These are phyloP conservation scores for Rhizophora mangle DNA, from an alignment of 345 rosid species.

Conservation along the genomic window DNA sequence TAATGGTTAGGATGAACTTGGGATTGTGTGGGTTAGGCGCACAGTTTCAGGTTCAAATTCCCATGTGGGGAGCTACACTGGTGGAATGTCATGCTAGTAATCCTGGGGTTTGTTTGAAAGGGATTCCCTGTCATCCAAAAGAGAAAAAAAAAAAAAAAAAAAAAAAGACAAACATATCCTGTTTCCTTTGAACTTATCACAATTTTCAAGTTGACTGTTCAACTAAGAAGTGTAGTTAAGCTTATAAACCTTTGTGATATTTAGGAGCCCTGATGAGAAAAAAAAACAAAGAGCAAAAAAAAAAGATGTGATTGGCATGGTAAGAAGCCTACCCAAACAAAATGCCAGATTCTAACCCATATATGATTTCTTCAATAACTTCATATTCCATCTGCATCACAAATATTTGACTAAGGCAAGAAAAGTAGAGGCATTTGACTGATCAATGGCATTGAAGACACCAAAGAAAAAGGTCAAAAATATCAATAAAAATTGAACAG, in stretches of 20 bases:
- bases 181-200: no score
- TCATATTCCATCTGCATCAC: slow-evolving; percentile 74
- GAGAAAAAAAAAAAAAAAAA: no score
- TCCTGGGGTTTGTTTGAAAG: no score
- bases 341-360: slow-evolving; percentile 93
- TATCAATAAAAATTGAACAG: background rate
- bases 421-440: background rate
- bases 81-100: no score
- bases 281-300: background rate
- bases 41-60: no score
- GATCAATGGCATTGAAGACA: background rate
- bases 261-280: background rate
- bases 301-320: background rate
- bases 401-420: slow-evolving; percentile 6
- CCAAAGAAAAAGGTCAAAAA: background rate
- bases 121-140: no score
- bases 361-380: slow-evolving; percentile 96
- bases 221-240: background rate
- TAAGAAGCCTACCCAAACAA: slow-evolving; percentile 68
- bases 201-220: no score
- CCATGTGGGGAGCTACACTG: no score
- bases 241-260: background rate
- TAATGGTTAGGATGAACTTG: no score
- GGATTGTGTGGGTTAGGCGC: no score
- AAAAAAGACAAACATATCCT: no score